phyloP scores from a whole-genome alignment of 371 early-diverging fungal genomes.

The Apophysomyces variabilis region DNA sequence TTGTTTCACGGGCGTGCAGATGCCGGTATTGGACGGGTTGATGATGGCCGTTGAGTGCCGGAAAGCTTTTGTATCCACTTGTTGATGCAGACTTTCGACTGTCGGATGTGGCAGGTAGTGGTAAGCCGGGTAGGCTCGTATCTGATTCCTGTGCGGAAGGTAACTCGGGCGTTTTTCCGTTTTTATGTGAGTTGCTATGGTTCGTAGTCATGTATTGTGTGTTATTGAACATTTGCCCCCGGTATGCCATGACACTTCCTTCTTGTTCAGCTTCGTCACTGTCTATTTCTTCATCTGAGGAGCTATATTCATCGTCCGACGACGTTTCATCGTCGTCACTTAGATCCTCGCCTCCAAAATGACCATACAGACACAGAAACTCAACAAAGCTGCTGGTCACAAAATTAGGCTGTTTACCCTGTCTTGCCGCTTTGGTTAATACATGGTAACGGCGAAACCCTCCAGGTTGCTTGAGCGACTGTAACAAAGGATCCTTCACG shows the following conservation, averaged over 20 bases:
- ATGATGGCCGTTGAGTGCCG: constrained; percentile 20
- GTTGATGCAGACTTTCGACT: neutral
- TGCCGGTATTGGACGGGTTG: constrained; percentile 41
- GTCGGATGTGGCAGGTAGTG: constrained; percentile 17
- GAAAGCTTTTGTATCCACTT: constrained; percentile 12
- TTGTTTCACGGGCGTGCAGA: constrained; percentile 48
- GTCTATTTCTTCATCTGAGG: constrained; percentile 26
- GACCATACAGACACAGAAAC: constrained; percentile 91
- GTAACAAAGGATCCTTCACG: constrained; percentile 43
- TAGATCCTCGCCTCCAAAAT: constrained; percentile 93
- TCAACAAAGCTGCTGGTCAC: constrained; percentile 92
- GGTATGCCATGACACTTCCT: constrained; percentile 35
- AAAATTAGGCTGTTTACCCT: constrained; percentile 72
- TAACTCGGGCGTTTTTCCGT: constrained; percentile 3
- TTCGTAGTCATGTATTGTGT: constrained; percentile 23
- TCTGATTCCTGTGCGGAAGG: neutral
- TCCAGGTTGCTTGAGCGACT: constrained; percentile 74
- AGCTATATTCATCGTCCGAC: constrained; percentile 19
- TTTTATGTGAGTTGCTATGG: neutral
- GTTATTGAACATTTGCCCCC: constrained; percentile 33
- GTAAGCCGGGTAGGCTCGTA: constrained; percentile 1
- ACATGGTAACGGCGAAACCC: constrained; percentile 90
- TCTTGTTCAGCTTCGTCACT: constrained; percentile 17
- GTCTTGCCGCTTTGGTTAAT: constrained; percentile 67
- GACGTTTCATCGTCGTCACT: constrained; percentile 75